Evolutionary conservation across 2,329 filamentous ascomycete species (phyloP).

Genomic region (Aspergillus quadricinctus): DNA sequence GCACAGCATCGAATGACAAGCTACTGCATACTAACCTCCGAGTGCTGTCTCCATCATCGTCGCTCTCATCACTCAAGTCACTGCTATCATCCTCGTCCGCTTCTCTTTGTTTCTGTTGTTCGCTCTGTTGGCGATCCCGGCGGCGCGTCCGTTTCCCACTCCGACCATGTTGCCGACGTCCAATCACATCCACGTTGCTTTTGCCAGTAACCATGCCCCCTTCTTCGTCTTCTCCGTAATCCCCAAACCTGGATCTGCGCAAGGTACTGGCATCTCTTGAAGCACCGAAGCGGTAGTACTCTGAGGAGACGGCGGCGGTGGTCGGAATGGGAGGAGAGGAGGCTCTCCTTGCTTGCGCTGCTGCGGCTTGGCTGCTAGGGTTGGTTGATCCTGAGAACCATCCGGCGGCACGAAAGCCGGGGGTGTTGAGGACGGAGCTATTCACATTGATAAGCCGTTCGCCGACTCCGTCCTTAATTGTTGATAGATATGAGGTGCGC

Average conservation of each 20-base stretch:
- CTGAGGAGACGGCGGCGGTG: slow-evolving; percentile 51
- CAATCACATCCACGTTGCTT: slow-evolving; percentile 54
- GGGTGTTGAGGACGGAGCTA: slow-evolving; percentile 58
- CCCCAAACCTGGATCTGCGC: slow-evolving; percentile 20
- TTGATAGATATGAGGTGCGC: slow-evolving; percentile 59
- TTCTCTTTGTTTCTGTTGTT: slow-evolving; percentile 50
- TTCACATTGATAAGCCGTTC: slow-evolving; percentile 64
- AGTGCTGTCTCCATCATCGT: slow-evolving; percentile 53
- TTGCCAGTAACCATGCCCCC: slow-evolving; percentile 60
- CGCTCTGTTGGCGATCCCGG: slow-evolving; percentile 42
- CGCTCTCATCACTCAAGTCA: slow-evolving; percentile 62
- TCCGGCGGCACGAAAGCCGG: slow-evolving; percentile 61
- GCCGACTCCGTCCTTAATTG: slow-evolving; percentile 62
- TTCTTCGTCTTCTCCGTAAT: slow-evolving; percentile 58
- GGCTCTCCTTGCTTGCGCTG: slow-evolving; percentile 56
- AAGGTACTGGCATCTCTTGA: slow-evolving; percentile 27
- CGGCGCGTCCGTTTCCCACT: slow-evolving; percentile 28
- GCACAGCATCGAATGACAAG: neutral
- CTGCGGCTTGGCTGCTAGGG: slow-evolving; percentile 38
- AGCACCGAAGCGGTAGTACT: slow-evolving; percentile 55
- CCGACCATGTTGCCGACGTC: slow-evolving; percentile 37
- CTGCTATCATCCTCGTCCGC: slow-evolving; percentile 63
- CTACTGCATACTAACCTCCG: slow-evolving; percentile 26
- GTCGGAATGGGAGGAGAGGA: slow-evolving; percentile 65
- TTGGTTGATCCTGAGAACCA: slow-evolving; percentile 46